Evolutionary conservation across 345 rosid genomes (phyloP).

Genomic region (Boechera divaricarpa): DNA sequence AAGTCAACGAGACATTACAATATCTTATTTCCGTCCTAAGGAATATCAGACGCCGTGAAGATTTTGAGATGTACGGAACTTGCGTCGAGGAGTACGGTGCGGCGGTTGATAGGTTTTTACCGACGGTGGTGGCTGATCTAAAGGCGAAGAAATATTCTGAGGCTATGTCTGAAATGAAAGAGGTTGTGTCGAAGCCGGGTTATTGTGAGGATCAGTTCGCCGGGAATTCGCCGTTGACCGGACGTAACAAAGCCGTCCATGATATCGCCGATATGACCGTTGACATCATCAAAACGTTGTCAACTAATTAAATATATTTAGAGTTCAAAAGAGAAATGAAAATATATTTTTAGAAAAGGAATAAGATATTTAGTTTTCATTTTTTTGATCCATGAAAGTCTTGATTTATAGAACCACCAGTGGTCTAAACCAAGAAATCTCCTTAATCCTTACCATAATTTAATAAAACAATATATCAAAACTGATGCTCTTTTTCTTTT

Average conservation of each 20-base stretch:
- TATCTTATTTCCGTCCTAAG: background rate
- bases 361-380: background rate
- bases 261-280: conserved; percentile 40
- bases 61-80: conserved; percentile 10
- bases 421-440: background rate
- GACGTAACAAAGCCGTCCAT: conserved; percentile 26
- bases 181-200: background rate
- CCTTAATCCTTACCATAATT: background rate
- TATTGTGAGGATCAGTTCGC: conserved; percentile 13
- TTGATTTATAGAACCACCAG: background rate
- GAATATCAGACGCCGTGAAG: background rate
- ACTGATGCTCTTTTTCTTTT: background rate
- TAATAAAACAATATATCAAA: no score
- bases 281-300: conserved; percentile 30
- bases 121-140: conserved; percentile 3
- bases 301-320: background rate
- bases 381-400: background rate
- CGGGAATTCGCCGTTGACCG: background rate
- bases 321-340: background rate
- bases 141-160: conserved; percentile 24
- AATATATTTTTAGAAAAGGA: background rate
- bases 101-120: conserved; percentile 27
- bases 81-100: conserved; percentile 37
- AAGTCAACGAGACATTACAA: conserved; percentile 1
- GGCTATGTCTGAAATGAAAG: background rate